phyloP scores from a whole-genome alignment of 2,329 filamentous ascomycete species.

The Drechslera avenae region DNA sequence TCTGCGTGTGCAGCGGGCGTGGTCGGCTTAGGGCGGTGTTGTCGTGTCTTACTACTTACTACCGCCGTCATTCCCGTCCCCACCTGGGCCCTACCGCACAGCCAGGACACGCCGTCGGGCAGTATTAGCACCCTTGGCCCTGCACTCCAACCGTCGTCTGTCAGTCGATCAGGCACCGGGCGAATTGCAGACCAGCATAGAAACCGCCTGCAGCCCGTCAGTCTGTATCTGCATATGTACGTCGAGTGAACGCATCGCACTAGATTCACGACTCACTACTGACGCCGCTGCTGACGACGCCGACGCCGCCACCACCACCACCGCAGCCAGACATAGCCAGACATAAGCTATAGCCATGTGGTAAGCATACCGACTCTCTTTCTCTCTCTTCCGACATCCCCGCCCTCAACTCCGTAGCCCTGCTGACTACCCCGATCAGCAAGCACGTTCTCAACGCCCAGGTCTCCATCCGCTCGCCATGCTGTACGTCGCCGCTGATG shows the following conservation, averaged over 20 bases:
- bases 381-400: slow-evolving; percentile 18
- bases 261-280: slow-evolving; percentile 1
- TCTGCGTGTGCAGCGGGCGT: neutral
- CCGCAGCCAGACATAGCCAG: too few species aligned
- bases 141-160: slow-evolving; percentile 14
- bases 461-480: slow-evolving; percentile 92
- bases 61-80: slow-evolving; percentile 5
- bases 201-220: slow-evolving; percentile 5
- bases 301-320: too few species aligned
- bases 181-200: slow-evolving; percentile 16
- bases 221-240: slow-evolving; percentile 2
- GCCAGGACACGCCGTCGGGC: neutral
- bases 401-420: slow-evolving; percentile 19
- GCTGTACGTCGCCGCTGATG: slow-evolving; percentile 67
- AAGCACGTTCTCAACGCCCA: slow-evolving; percentile 99
- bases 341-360: slow-evolving; percentile 30
- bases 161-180: slow-evolving; percentile 25
- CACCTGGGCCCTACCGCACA: neutral
- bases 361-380: slow-evolving; percentile 21
- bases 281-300: neutral
- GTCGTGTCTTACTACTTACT: slow-evolving; percentile 10
- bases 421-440: slow-evolving; percentile 57
- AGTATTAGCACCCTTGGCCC: slow-evolving; percentile 4
- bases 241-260: neutral
- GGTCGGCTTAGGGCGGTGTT: slow-evolving; percentile 10